Evolutionary conservation across 352 stramenopile species (phyloP).

Genomic region (Phytophthora litchii): DNA sequence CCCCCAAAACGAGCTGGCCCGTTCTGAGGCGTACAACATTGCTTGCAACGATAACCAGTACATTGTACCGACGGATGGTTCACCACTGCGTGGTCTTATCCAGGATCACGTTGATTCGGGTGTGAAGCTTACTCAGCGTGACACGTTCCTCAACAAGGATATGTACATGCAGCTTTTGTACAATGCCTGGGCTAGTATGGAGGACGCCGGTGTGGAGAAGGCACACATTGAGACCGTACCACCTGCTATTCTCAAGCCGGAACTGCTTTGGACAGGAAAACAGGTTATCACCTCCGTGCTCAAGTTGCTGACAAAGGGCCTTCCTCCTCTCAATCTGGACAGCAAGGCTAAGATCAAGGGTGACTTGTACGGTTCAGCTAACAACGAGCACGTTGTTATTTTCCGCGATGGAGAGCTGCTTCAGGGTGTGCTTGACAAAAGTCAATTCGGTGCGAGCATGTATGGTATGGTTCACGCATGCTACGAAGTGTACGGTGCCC

Average conservation of each 20-base stretch:
- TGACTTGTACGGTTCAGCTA: constrained; percentile 92
- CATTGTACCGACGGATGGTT: constrained; percentile 97
- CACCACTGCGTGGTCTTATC: constrained; percentile 98
- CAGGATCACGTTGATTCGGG: constrained; percentile 99
- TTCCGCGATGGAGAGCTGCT: constrained; percentile 96
- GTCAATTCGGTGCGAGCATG: constrained; percentile 97
- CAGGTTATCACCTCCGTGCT: constrained; percentile 98
- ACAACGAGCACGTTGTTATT: constrained; percentile 97
- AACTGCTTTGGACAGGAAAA: constrained; percentile 98
- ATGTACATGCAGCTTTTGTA: constrained; percentile 99
- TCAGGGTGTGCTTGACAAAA: constrained; percentile 99
- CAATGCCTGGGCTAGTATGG: constrained; percentile 95
- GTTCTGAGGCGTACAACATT: constrained; percentile 98
- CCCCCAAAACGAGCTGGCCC: constrained; percentile 98
- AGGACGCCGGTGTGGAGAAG: constrained; percentile 88
- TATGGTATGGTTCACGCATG: constrained; percentile 98
- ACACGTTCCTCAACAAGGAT: constrained; percentile 98
- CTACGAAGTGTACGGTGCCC: constrained; percentile 91
- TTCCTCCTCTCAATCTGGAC: constrained; percentile 92
- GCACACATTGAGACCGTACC: constrained; percentile 94
- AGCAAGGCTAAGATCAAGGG: constrained; percentile 97
- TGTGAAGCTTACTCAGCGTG: constrained; percentile 98
- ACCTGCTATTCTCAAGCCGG: constrained; percentile 98
- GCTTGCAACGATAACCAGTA: constrained; percentile 98
- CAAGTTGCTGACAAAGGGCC: constrained; percentile 91